Evolutionary conservation across 345 rosid species (phyloP).

Genomic region (Erodium maritimum): DNA sequence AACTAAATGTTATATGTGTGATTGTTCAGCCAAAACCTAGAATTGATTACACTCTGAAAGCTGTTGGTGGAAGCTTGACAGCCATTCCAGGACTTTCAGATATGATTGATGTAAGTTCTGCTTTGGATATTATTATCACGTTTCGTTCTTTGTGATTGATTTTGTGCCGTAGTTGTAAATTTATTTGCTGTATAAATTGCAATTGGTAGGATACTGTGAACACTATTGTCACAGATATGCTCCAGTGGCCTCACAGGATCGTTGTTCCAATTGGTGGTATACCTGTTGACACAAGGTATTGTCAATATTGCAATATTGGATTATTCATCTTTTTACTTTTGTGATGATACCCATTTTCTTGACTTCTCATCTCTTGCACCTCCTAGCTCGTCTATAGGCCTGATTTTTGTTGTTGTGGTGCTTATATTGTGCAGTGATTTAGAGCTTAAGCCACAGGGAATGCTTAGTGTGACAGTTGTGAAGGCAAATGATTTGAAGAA

Average conservation of each 20-base stretch:
- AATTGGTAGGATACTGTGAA: constrained; percentile 70
- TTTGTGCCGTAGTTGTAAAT: constrained; percentile 1
- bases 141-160: not conserved
- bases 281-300: constrained; percentile 73
- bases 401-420: not conserved
- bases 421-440: constrained; percentile 67
- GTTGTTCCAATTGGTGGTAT: constrained; percentile 96
- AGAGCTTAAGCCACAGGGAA: constrained; percentile 96
- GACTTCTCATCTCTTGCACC: too few species aligned
- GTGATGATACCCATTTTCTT: too few species aligned
- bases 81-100: constrained; percentile 93
- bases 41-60: constrained; percentile 89
- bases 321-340: not conserved
- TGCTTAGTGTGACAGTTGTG: constrained; percentile 48
- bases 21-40: constrained; percentile 82
- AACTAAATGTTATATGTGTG: constrained; percentile 13
- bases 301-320: constrained; percentile 2
- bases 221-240: constrained; percentile 78
- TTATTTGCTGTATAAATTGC: constrained; percentile 2
- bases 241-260: constrained; percentile 99
- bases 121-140: not conserved
- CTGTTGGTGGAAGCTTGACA: constrained; percentile 97
- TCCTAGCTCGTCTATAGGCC: not conserved
- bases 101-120: constrained; percentile 82
- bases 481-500: constrained; percentile 89